phyloP scores from a whole-genome alignment of 1,139 yeast genomes.

The Geotrichum citri-aurantii region DNA sequence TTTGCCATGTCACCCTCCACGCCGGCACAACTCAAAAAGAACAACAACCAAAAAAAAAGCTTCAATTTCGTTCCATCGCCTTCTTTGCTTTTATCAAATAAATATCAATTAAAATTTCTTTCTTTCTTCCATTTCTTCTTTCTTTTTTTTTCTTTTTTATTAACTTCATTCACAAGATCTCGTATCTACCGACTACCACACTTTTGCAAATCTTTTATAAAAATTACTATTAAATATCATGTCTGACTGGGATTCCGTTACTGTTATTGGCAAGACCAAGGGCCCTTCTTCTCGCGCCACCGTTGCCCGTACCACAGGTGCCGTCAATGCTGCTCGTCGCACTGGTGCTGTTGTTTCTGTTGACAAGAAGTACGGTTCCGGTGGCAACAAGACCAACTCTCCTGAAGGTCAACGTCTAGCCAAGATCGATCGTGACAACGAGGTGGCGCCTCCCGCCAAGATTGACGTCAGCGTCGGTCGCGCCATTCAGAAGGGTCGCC shows the following conservation, averaged over 20 bases:
- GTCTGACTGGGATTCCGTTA: conserved; percentile 73
- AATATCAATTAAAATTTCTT: not conserved
- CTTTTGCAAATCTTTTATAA: not conserved
- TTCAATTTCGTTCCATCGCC: conserved; percentile 2
- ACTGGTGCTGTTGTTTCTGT: conserved; percentile 81
- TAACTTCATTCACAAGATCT: not conserved
- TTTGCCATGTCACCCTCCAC: not conserved
- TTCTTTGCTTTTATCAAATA: not conserved
- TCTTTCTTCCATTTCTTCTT: not conserved
- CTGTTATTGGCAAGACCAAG: conserved; percentile 82
- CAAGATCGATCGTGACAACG: conserved; percentile 88
- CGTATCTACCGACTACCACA: not conserved
- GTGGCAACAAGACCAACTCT: conserved; percentile 56
- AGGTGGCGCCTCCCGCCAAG: conserved; percentile 89
- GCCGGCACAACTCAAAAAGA: not conserved
- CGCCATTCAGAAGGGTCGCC: conserved; percentile 80
- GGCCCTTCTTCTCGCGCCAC: conserved; percentile 82
- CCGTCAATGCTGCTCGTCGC: conserved; percentile 91
- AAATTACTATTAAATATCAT: conserved; percentile 2
- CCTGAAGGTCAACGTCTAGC: conserved; percentile 95
- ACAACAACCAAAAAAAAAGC: not conserved
- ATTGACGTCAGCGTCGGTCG: conserved; percentile 79
- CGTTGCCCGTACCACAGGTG: conserved; percentile 73
- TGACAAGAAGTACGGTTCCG: conserved; percentile 83
- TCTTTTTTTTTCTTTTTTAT: not conserved